phyloP scores from a whole-genome alignment of 768 basidiomycete genomes.

The Suillus placidus region DNA sequence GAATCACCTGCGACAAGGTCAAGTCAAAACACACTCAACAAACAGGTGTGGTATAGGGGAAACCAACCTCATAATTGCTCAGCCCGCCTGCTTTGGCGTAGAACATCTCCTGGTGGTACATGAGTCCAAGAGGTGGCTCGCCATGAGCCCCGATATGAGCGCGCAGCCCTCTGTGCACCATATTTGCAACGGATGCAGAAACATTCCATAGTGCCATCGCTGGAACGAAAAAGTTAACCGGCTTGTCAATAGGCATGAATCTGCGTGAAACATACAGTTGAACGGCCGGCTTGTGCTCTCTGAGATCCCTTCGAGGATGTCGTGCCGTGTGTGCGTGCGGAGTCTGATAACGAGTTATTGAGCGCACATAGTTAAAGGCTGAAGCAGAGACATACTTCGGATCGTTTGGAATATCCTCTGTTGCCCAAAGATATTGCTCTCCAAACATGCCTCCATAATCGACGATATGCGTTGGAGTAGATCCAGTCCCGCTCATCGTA shows the following conservation, averaged over 20 bases:
- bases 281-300: slow-evolving; percentile 63
- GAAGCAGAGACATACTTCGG: slow-evolving; percentile 50
- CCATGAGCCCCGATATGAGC: slow-evolving; percentile 77
- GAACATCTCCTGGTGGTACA: slow-evolving; percentile 76
- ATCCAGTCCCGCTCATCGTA: slow-evolving; percentile 67
- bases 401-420: slow-evolving; percentile 64
- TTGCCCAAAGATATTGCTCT: slow-evolving; percentile 71
- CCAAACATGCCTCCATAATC: slow-evolving; percentile 76
- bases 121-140: slow-evolving; percentile 70
- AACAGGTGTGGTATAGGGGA: background rate
- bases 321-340: slow-evolving; percentile 65
- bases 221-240: slow-evolving; percentile 26
- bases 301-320: slow-evolving; percentile 57
- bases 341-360: slow-evolving; percentile 44
- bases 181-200: slow-evolving; percentile 65
- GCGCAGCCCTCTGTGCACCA: slow-evolving; percentile 64
- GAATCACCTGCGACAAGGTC: slow-evolving; percentile 51
- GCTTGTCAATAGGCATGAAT: background rate
- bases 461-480: slow-evolving; percentile 75
- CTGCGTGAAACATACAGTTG: slow-evolving; percentile 48
- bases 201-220: slow-evolving; percentile 72
- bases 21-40: background rate
- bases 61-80: slow-evolving; percentile 65
- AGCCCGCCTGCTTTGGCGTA: slow-evolving; percentile 67
- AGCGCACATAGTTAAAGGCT: background rate